A percentile compares a stretch with the other conserved stretches of the same genome.
Conservation (phyloP, 805 yeast genomes). For the Monosporozyma aerobia region DNA sequence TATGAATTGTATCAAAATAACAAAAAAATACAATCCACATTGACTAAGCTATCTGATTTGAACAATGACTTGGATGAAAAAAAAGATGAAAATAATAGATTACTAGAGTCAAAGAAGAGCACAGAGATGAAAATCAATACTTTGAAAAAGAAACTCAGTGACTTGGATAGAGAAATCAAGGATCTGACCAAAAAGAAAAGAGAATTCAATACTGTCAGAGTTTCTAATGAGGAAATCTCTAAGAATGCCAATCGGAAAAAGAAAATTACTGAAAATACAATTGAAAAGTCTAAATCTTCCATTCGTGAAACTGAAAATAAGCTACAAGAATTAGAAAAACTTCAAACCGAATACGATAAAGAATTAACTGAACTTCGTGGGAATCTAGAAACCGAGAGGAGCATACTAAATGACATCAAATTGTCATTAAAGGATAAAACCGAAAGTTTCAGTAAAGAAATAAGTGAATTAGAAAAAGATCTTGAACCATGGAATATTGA, state of each 20-base stretch:
- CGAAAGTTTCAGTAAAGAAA: conserved; percentile 51
- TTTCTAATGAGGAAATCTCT: conserved; percentile 62
- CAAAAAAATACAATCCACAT: conserved; percentile 33
- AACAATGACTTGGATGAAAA: conserved; percentile 38
- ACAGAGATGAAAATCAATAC: conserved; percentile 25
- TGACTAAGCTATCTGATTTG: conserved; percentile 32
- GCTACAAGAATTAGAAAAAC: conserved; percentile 37
- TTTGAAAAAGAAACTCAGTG: conserved; percentile 17
- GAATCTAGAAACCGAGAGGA: conserved; percentile 44
- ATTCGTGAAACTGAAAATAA: conserved; percentile 39
- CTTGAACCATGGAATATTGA: conserved; percentile 78
- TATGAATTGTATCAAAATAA: conserved; percentile 35
- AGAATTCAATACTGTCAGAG: conserved; percentile 44
- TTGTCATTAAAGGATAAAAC: conserved; percentile 66
- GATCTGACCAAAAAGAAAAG: conserved; percentile 21
- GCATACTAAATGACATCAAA: conserved; percentile 53
- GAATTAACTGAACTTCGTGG: conserved; percentile 39
- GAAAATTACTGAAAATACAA: conserved; percentile 47
- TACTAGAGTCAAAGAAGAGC: conserved; percentile 31
- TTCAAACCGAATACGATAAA: conserved; percentile 34
- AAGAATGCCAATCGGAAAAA: conserved; percentile 15
- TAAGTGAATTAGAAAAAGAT: conserved; percentile 51
- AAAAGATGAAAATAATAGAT: conserved; percentile 33
- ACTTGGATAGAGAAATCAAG: conserved; percentile 21
- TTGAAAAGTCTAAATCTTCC: conserved; percentile 39